Base-by-base conservation (phyloP, 148 eudicot genomes). In the Vaccinium corymbosum region DNA sequence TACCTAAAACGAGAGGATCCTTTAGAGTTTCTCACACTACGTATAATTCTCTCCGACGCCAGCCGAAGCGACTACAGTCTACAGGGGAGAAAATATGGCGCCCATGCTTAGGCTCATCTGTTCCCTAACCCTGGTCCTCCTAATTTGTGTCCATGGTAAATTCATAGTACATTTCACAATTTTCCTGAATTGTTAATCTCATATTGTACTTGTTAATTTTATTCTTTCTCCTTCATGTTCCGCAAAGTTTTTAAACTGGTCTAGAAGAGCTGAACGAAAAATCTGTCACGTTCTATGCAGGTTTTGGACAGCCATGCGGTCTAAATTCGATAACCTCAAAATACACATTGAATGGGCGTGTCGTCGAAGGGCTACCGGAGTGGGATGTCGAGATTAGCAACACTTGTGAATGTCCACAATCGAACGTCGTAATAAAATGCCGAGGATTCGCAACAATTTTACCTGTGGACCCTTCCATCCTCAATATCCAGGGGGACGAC, bases 71-170 rank as follows among this genome's bases (percentile, higher is more conserved):
- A 20, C 68, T 61, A 4, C 68, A n/a, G 68, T 59, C 68, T n/a
- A 20, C 27, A 8, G 11, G 5, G 16, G 59, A 6, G 27, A 57
- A 61, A 20, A 61, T 19, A 61, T 61, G 68, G 25, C 35, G 25
- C 35, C 68, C 68, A n/a, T 61, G 68, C 68, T n/a, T n/a, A 9
- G 70, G 70, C 22, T 61, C 70, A 62, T 62, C 70, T 62, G 70
- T 27, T n/a, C 29, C 70, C 29, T 62, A 9, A n/a, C 29, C 13
- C 70, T 62, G n/a, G 4, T 62, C 70, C 27, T 62, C 13, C 29
- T 62, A 9, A n/a, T 62, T 27, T n/a, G 70, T n/a, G 70, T 62
- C n/a, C 70, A 62, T n/a, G 70, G 29, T 62, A 62, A 59, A 59
- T n/a, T 27, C 27, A 20, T 61, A 7, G 8, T 62, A 8, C 66